A percentile compares a stretch with the other conserved stretches of the same genome.
These are phyloP conservation scores for Paramecium pentaurelia DNA, from an alignment of 73 alveolate genomes.

Conservation along the genomic window DNA sequence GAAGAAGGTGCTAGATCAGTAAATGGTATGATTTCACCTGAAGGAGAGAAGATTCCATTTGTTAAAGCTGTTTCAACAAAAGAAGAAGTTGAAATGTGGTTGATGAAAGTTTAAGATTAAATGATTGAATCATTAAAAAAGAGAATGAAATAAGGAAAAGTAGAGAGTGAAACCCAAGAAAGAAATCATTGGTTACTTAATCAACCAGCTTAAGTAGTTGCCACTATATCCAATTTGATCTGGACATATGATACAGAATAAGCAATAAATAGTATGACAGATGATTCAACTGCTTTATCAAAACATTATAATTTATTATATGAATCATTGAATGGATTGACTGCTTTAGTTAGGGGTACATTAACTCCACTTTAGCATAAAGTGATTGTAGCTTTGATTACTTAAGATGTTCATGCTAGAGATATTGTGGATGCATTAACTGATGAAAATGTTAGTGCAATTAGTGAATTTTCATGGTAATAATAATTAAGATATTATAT, in stretches of 20 bases:
- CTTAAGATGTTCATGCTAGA: constrained; percentile 96
- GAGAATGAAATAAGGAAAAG: constrained; percentile 84
- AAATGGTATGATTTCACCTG: constrained; percentile 75
- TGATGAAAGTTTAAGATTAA: constrained; percentile 82
- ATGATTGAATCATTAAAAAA: constrained; percentile 92
- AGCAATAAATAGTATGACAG: constrained; percentile 77
- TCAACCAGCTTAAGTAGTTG: constrained; percentile 95
- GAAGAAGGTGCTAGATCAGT: constrained; percentile 72
- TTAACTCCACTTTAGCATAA: constrained; percentile 84
- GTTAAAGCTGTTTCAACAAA: constrained; percentile 73
- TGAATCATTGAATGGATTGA: constrained; percentile 73
- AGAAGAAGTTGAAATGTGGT: constrained; percentile 95
- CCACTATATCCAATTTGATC: constrained; percentile 86
- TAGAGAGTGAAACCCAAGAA: constrained; percentile 76
- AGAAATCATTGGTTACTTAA: constrained; percentile 90
- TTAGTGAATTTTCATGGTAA: constrained; percentile 68
- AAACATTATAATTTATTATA: constrained; percentile 37
- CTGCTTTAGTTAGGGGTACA: constrained; percentile 86
- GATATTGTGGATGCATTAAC: constrained; percentile 86
- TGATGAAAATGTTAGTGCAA: constrained; percentile 67
- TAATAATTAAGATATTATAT: constrained; percentile 93
- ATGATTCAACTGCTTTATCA: constrained; percentile 46
- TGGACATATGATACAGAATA: constrained; percentile 92
- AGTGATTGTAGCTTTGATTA: constrained; percentile 88
- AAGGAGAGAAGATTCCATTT: constrained; percentile 79